Base-by-base conservation (phyloP, 495 filamentous ascomycete species). In the Penicillium malachiteum region DNA sequence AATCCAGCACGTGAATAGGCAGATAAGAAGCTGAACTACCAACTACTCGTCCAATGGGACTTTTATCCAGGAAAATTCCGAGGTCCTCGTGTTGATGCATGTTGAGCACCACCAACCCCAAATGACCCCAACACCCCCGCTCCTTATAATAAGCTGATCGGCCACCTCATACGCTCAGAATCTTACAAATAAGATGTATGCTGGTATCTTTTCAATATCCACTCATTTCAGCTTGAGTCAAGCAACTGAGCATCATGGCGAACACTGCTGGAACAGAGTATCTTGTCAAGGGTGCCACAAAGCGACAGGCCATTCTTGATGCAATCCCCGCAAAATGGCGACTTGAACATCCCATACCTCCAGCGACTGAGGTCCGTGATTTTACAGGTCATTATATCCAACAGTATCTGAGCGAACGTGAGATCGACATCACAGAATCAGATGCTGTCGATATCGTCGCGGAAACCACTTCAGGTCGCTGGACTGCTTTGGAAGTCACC, bases 351-450 rank as follows among this genome's bases (percentile, higher is more conserved):
- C 68, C 69, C 3, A 63, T 84, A 0, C 83, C 84, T 5, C 62
- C 79, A 4, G 54, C 72, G 1, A 64, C 69, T 21, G 76, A 86
- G 55, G 77, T 81, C 50, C 74, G 72, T 42, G 85, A 88, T 69
- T 79, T 88, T n/a, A 87, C 85, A 0, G 84, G 80, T 3, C 30
- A 57, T 33, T 86, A 82, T 60, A 81, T 87, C 14, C 75, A 80
- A 17, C 76, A 84, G 45, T 86, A 75, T 54, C 72, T 89, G 0
- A 76, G 71, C 5, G 48, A 70, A 8, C 58, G 72, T 17, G 85
- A 89, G 54, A 71, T 86, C 18, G 74, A 79, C 37, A 84, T 84
- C 38, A 84, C 81, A 5, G 78, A 79, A 57, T 76, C 72, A 4
- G 78, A 82, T 68, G 79, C 79, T 1, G 66, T 72, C 9, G 78